Evolutionary conservation across 164 flowering plant genomes (phyloP), one percentile per base, ranked within the genome.

Genomic region (Kingdonia uniflora): DNA sequence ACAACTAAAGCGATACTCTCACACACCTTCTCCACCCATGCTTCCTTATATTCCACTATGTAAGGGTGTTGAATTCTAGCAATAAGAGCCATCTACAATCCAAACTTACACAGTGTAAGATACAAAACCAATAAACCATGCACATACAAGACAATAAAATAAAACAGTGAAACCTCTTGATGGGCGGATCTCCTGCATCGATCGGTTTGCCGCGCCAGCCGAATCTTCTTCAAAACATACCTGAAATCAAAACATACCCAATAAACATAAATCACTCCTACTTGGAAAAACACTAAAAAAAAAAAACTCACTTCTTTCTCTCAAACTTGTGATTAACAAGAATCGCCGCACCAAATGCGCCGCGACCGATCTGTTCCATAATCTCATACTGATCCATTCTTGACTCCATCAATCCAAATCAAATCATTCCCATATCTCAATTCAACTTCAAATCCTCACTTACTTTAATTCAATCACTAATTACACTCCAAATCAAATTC

Each of bases 1-100:
- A 24, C n/a, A 42, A 35, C 17, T 46, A 17, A 33, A 33, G 14
- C 5, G n/a, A n/a, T n/a, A n/a, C n/a, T n/a, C n/a, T n/a, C n/a
- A n/a, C n/a, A n/a, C 44, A 92, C 99, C 84, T 92, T 92, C 73
- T 92, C 99, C 16, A 92, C 99, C 99, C 99, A 92, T 11, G 99
- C 99, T 67, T 92, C 99, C 74, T 92, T 92, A 58, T 77, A 92
- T 52, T 92, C 95, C 15, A 92, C 95, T 59, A 92, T 88, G 65
- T 77, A 88, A 11, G 96, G 95, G 50, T 92, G 96, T 51, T 79
- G 95, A 63, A 92, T 76, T 57, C 96, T 76, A 10, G 96, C 91
- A 64, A 92, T 92, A 16, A 92, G 80, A 55, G 96, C 95, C 99
- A 92, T 92, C 98, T 92, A 60, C 54, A 69, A 26, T 16, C 29